Evolutionary conservation across 192 early-diverging fungal genomes (phyloP), one percentile per base, ranked within the genome.

Genomic region (Globomyces pollinis-pini): DNA sequence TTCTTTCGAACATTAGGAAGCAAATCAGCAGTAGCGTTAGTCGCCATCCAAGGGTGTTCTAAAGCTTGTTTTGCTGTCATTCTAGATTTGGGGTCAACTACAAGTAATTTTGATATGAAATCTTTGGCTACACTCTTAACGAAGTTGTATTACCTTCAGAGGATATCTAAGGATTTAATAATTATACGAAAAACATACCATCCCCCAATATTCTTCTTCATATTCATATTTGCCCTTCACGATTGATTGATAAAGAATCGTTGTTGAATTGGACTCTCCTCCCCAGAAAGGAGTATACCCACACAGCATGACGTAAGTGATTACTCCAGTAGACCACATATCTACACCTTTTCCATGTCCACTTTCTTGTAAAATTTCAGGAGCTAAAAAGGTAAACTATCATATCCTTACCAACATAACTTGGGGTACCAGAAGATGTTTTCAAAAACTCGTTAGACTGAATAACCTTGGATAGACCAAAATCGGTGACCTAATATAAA

Each of bases 151-250:
- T 18, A 86, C 88, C 1, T 91, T 91, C 66, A 86, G 70, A 44
- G 93, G 88, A 41, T 81, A 69, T 9, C 59, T 42, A 1, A 88
- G 88, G 64, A 92, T 91, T 55, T 91, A 91, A 54, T 88, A 82
- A 67, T 88, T 86, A 29, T 88, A 77, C 57, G 31, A 30, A 7
- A 20, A 13, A 0, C 62, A 72, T 31, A 77, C 60, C 32, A 63
- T 35, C 5, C 26, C 33, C 78, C 78, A 80, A 38, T 68, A 65
- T 53, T 79, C 76, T 13, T 68, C 63, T 43, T 79, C 76, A 68
- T 80, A 81, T 21, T 83, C 66, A 62, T 85, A 90, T 38, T 79
- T 60, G 50, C 85, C 80, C 2, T 67, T 66, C 42, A 91, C 75
- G 45, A 91, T 91, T 32, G 67, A 69, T 11, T 86, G 68, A 58